These are phyloP conservation scores for Xylariaceae sp. DNA, from an alignment of 2,329 filamentous ascomycete genomes.

Conservation along the genomic window DNA sequence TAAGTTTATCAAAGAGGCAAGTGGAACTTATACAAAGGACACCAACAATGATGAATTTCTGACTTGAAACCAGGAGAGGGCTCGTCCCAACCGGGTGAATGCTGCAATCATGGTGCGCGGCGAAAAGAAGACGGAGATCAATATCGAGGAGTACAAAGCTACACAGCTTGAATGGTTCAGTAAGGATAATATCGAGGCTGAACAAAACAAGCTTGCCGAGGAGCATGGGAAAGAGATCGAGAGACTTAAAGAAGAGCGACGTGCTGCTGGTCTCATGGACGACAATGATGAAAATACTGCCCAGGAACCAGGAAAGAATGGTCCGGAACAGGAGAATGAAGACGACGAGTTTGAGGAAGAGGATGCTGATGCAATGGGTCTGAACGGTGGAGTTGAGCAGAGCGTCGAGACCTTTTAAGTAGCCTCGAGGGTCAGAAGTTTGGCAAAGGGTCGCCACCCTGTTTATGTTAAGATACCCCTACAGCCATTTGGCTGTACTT, in stretches of 20 bases:
- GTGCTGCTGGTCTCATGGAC: conserved; percentile 32
- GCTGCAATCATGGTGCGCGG: conserved; percentile 56
- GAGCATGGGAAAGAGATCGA: conserved; percentile 46
- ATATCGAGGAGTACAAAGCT: conserved; percentile 59
- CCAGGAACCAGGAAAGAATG: conserved; percentile 38
- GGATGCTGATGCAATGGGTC: conserved; percentile 14
- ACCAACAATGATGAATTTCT: not conserved
- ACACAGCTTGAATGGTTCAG: conserved; percentile 46
- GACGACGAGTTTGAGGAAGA: conserved; percentile 15
- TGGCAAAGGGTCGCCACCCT: too few relatives aligned
- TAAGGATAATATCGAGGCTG: conserved; percentile 54
- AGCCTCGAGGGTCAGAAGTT: too few relatives aligned
- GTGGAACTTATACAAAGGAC: not conserved
- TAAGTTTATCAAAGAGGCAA: conserved; percentile 71
- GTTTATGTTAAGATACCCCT: too few relatives aligned
- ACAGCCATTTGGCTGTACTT: too few relatives aligned
- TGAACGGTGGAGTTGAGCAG: too few relatives aligned
- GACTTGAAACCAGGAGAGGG: conserved; percentile 48
- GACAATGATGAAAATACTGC: conserved; percentile 39
- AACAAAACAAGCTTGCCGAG: conserved; percentile 42
- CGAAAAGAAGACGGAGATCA: conserved; percentile 55
- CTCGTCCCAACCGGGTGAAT: conserved; percentile 62
- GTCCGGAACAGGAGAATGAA: conserved; percentile 5
- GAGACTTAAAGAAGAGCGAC: conserved; percentile 41
- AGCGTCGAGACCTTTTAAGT: too few relatives aligned